Base-by-base conservation (phyloP, 169 alveolate species). In the Plasmodium billcollinsi region DNA sequence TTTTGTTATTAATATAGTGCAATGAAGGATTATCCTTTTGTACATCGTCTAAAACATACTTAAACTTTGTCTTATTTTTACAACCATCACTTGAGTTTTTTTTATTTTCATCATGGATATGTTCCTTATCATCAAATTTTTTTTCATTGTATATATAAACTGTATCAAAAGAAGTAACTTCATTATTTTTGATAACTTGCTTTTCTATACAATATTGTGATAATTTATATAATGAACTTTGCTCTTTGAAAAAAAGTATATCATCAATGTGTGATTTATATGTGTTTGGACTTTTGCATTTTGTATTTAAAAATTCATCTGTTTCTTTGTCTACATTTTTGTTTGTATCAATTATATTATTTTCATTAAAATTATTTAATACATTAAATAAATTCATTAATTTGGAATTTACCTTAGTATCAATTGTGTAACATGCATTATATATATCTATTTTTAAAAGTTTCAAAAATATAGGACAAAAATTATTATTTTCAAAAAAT, bases 181-280 rank as follows among this genome's bases (percentile, higher is more conserved):
- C 73, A 8, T 83, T 50, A 61, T 83, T 69, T 61, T 6, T 45
- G 45, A 83, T 29, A 1, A 83, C 20, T 11, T 73, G 8, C 15
- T 83, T 83, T 69, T 83, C 91, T 69, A 83, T 83, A 58, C 91
- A 83, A 29, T 83, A 83, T 49, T 83, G 91, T 15, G 91, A 67
- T 83, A 83, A 26, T 33, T 83, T 83, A 29, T 67, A 83, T 69
- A 83, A 72, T 11, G 91, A 83, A 8, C 73, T 69, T 69, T 83
- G 91, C 29, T 63, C 59, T 69, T 69, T 39, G 33, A 83, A 83
- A 58, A 69, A 69, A 26, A 9, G n/a, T 61, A 49, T 26, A 69
- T 83, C 85, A 45, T 83, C 83, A 1, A 26, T 56, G 43, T 83
- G 45, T 14, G 74, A 61, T 4, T 18, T 47, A n/a, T 20, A 49